Percentiles rank a stretch among this genome's conserved stretches.
These are phyloP conservation scores for Blastomyces silverae DNA, from an alignment of 2,329 filamentous ascomycete species.

Conservation along the genomic window DNA sequence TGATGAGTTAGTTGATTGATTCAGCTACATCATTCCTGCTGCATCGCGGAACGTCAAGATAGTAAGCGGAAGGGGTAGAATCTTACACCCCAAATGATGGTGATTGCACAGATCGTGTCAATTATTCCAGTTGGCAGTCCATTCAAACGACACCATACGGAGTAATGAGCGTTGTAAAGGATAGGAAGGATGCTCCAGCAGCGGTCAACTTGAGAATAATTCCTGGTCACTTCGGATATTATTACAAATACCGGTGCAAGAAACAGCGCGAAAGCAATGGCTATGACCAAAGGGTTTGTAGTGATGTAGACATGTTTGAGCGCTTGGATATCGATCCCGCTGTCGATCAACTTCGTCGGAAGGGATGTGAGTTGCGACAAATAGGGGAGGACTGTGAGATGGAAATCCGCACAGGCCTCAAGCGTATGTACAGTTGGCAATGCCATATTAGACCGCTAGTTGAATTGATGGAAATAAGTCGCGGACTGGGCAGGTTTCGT, in stretches of 20 bases:
- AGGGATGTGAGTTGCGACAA: constrained; percentile 63
- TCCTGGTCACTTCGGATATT: constrained; percentile 76
- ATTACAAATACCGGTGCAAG: constrained; percentile 67
- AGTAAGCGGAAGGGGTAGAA: constrained; percentile 12
- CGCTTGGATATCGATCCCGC: constrained; percentile 53
- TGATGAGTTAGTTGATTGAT: neutral
- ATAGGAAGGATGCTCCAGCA: constrained; percentile 86
- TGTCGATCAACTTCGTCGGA: constrained; percentile 57
- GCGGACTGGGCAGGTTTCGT: neutral
- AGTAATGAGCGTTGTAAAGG: constrained; percentile 77
- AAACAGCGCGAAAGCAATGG: constrained; percentile 63
- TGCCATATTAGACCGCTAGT: constrained; percentile 48
- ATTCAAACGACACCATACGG: constrained; percentile 70
- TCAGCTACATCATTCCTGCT: neutral
- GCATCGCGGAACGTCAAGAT: neutral
- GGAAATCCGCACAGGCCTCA: constrained; percentile 68
- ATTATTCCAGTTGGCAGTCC: constrained; percentile 64
- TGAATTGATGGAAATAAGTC: constrained; percentile 2
- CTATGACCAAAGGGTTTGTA: constrained; percentile 79
- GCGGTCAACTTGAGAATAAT: constrained; percentile 95
- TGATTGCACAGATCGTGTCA: constrained; percentile 65
- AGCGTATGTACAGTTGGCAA: constrained; percentile 60
- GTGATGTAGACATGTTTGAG: constrained; percentile 67
- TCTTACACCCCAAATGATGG: constrained; percentile 70
- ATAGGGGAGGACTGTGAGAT: constrained; percentile 67